Conservation (phyloP, 2,329 filamentous ascomycete species). For the Cercospora sp. region DNA sequence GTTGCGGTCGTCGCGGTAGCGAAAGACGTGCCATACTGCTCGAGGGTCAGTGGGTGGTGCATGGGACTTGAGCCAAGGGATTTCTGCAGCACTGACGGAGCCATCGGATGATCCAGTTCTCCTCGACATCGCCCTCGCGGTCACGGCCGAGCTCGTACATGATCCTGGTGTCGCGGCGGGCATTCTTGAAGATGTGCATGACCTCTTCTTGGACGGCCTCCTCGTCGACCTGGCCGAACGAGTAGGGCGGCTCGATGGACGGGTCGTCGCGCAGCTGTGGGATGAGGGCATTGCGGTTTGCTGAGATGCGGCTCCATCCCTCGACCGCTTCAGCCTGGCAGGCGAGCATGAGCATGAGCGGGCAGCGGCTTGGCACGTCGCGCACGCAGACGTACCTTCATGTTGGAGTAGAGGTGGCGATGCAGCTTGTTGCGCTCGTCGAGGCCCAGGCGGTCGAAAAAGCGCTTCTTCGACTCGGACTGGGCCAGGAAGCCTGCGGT, state of each 20-base stretch:
- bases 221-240: constrained; percentile 48
- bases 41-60: neutral
- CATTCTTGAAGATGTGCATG: constrained; percentile 40
- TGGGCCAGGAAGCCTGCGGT: constrained; percentile 36
- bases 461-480: constrained; percentile 45
- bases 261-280: constrained; percentile 17
- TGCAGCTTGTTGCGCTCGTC: constrained; percentile 39
- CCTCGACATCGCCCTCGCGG: constrained; percentile 39
- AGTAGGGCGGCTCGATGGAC: constrained; percentile 28
- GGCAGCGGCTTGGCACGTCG: neutral
- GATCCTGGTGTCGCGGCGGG: constrained; percentile 39
- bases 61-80: neutral
- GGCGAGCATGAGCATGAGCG: neutral
- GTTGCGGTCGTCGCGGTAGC: constrained; percentile 21
- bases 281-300: constrained; percentile 31
- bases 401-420: constrained; percentile 41
- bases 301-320: constrained; percentile 44
- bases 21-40: constrained; percentile 20
- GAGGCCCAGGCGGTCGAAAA: constrained; percentile 44
- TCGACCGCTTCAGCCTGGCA: constrained; percentile 42
- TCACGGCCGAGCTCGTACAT: constrained; percentile 46
- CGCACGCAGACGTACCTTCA: constrained; percentile 42
- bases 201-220: constrained; percentile 47
- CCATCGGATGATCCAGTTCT: constrained; percentile 52
- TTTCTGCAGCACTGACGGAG: constrained; percentile 34